Conservation (phyloP, 1,284 basidiomycete genomes). For the Inonotus obliquus region DNA sequence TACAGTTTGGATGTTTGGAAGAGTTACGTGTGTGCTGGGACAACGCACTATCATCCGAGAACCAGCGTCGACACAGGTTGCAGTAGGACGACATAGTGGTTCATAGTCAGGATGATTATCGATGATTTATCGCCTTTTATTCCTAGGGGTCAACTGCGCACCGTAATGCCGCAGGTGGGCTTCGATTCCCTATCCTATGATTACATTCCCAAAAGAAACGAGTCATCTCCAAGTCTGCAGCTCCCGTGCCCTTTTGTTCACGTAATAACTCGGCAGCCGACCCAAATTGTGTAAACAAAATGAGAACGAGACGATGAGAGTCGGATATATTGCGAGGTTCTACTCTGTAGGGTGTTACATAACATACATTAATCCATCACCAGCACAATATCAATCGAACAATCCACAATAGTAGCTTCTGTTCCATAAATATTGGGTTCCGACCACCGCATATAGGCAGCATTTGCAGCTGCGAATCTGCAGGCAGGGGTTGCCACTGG, state of each 20-base stretch:
- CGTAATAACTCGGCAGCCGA: neutral
- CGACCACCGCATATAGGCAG: too few relatives aligned
- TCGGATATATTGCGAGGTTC: too few relatives aligned
- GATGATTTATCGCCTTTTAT: neutral
- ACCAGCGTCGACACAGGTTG: conserved; percentile 30
- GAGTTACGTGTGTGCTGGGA: conserved; percentile 15
- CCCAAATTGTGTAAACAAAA: too few relatives aligned
- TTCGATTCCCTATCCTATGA: neutral
- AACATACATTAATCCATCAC: too few relatives aligned
- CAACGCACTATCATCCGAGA: conserved; percentile 25
- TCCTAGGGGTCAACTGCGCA: neutral
- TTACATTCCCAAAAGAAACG: neutral
- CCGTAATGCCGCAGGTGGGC: neutral
- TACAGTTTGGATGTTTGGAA: conserved; percentile 18
- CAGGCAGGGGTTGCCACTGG: too few relatives aligned
- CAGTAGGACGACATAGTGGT: conserved; percentile 29
- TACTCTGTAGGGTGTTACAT: too few relatives aligned
- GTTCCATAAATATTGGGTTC: too few relatives aligned
- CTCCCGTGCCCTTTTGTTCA: neutral
- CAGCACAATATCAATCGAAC: too few relatives aligned
- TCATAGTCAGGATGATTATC: neutral
- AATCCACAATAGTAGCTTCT: too few relatives aligned
- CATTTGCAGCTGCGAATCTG: too few relatives aligned
- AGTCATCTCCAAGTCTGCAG: neutral
- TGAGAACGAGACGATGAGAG: too few relatives aligned